A percentile compares a stretch with the other conserved stretches of the same genome.
phyloP scores from a whole-genome alignment of 441 rosid genomes.

The Hura crepitans region DNA sequence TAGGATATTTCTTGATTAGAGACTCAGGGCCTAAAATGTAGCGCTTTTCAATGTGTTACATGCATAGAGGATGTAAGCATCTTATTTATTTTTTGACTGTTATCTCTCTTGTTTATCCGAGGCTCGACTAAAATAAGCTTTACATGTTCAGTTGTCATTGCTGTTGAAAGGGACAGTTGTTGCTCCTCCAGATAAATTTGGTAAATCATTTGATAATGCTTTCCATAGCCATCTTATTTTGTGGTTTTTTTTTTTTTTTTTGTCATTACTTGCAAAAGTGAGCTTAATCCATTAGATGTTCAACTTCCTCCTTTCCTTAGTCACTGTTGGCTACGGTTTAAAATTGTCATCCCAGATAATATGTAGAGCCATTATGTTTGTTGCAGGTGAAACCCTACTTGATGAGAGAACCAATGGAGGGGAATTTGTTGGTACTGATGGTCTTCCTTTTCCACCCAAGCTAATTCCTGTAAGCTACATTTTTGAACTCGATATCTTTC shows the following conservation, averaged over 20 bases:
- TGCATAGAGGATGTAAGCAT: not conserved
- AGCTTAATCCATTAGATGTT: not conserved
- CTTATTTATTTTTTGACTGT: not conserved
- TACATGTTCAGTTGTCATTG: conserved; percentile 59
- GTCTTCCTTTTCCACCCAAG: conserved; percentile 84
- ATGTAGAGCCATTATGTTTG: conserved; percentile 19
- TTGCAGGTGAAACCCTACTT: conserved; percentile 79
- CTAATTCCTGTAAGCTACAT: conserved; percentile 77
- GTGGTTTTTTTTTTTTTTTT: conserved; percentile 10
- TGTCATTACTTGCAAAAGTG: conserved; percentile 9
- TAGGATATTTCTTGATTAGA: not conserved
- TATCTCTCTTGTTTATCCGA: conserved; percentile 6
- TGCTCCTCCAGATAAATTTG: conserved; percentile 98
- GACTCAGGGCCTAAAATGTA: not conserved
- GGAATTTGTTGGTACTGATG: conserved; percentile 72
- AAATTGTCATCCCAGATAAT: conserved; percentile 1
- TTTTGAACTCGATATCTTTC: conserved; percentile 11
- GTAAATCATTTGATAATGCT: conserved; percentile 42
- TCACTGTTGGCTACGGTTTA: not conserved
- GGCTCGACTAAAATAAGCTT: conserved; percentile 31
- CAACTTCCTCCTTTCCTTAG: not conserved
- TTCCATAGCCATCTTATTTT: not conserved
- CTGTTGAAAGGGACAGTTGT: conserved; percentile 93
- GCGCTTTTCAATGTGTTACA: not conserved
- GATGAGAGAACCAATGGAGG: conserved; percentile 91